Conservation (phyloP, 768 basidiomycete species). For the Boletellus emodensis region DNA sequence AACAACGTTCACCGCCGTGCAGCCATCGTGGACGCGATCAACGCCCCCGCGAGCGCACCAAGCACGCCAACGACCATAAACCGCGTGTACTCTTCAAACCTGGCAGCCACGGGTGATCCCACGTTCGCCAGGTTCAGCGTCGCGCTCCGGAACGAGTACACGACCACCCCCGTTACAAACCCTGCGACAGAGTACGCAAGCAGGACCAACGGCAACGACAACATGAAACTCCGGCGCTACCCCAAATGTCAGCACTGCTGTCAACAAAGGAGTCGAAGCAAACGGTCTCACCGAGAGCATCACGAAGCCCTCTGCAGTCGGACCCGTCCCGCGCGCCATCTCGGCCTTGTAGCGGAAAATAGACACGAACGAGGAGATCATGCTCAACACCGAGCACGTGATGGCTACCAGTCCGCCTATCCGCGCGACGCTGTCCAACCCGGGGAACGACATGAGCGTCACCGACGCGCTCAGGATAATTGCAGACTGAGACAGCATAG, state of each 20-base stretch:
- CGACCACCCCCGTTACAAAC: conserved; percentile 59
- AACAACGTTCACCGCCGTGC: too few relatives aligned
- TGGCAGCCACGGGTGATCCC: conserved; percentile 31
- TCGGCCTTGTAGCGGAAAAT: conserved; percentile 69
- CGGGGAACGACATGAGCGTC: conserved; percentile 76
- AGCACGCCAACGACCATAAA: conserved; percentile 62
- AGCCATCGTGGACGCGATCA: conserved; percentile 48
- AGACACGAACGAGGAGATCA: conserved; percentile 65
- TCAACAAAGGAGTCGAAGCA: too few relatives aligned
- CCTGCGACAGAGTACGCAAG: conserved; percentile 67
- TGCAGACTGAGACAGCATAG: conserved; percentile 52
- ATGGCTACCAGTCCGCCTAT: conserved; percentile 65
- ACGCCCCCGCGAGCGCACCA: conserved; percentile 59
- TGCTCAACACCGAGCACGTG: conserved; percentile 63
- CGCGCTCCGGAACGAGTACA: conserved; percentile 61
- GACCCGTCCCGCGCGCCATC: conserved; percentile 47
- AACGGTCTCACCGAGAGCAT: conserved; percentile 38
- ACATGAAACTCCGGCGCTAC: conserved; percentile 51
- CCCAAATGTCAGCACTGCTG: too few relatives aligned
- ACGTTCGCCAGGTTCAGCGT: conserved; percentile 36
- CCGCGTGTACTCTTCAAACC: conserved; percentile 56
- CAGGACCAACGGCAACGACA: conserved; percentile 73
- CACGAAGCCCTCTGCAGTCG: conserved; percentile 53
- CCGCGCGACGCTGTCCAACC: conserved; percentile 59
- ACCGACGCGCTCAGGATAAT: conserved; percentile 78